phyloP scores from a whole-genome alignment of 495 filamentous ascomycete species.

The Aspergillus egyptiacus region DNA sequence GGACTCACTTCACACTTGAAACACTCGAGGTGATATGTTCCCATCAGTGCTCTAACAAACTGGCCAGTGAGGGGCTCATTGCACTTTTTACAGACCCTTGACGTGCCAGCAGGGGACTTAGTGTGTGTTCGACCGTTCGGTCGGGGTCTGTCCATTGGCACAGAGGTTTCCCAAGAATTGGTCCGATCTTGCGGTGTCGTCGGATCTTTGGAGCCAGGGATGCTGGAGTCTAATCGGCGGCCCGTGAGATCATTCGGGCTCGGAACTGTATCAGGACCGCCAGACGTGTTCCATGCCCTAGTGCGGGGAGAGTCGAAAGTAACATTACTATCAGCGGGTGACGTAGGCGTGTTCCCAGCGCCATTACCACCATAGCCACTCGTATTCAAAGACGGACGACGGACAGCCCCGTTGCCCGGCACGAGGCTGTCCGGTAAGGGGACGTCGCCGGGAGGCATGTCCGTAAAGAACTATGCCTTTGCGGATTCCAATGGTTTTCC shows the following conservation, averaged over 20 bases:
- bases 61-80: conserved; percentile 80
- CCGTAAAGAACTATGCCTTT: conserved; percentile 22
- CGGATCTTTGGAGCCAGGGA: conserved; percentile 17
- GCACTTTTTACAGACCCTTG: conserved; percentile 81
- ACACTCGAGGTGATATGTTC: conserved; percentile 94
- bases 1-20: conserved; percentile 88
- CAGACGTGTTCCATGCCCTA: conserved; percentile 28
- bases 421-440: conserved; percentile 42
- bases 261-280: conserved; percentile 19
- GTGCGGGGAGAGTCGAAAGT: conserved; percentile 42
- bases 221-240: conserved; percentile 29
- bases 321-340: conserved; percentile 39
- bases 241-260: conserved; percentile 30
- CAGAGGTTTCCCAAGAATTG: conserved; percentile 33
- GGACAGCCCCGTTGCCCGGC: conserved; percentile 41
- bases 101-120: conserved; percentile 36
- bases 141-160: conserved; percentile 39
- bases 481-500: neutral
- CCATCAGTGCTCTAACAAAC: conserved; percentile 87
- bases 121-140: conserved; percentile 38
- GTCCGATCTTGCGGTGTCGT: conserved; percentile 28
- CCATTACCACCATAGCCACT: conserved; percentile 31
- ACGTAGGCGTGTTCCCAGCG: conserved; percentile 36
- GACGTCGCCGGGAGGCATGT: conserved; percentile 44
- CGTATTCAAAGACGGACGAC: conserved; percentile 38